These are phyloP conservation scores for Fusarium dlaminii DNA, from an alignment of 2,329 filamentous ascomycete genomes.

Conservation along the genomic window DNA sequence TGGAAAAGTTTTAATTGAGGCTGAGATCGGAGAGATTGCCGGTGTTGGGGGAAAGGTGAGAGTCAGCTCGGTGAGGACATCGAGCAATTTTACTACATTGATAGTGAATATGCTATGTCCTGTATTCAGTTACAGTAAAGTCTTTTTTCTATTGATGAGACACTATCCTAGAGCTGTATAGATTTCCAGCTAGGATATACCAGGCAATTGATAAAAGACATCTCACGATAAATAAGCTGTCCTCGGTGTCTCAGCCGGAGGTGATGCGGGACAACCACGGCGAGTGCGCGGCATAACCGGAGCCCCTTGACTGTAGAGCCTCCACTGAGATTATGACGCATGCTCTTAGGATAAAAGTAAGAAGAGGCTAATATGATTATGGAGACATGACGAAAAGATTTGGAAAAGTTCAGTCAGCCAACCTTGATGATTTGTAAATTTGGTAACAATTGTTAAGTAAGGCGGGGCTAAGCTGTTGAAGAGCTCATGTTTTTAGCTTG, in stretches of 20 bases:
- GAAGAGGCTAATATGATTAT: conserved; percentile 20
- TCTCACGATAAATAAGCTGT: background rate
- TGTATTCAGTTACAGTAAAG: background rate
- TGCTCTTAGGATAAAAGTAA: background rate
- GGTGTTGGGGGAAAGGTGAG: background rate
- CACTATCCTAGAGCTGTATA: background rate
- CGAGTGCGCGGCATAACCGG: conserved; percentile 18
- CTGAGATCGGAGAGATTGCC: background rate
- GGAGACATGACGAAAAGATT: conserved; percentile 35
- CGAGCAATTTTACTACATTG: background rate
- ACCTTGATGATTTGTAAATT: conserved; percentile 33
- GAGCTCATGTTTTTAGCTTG: conserved; percentile 17
- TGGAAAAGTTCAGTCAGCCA: conserved; percentile 23
- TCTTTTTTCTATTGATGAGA: background rate
- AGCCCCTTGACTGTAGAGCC: background rate
- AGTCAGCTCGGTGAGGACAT: background rate
- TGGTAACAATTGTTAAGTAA: background rate
- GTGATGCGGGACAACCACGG: conserved; percentile 13
- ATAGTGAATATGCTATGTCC: background rate
- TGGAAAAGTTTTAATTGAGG: background rate
- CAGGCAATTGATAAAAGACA: background rate
- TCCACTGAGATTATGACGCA: conserved; percentile 19
- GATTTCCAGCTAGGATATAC: background rate
- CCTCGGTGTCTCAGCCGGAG: conserved; percentile 16
- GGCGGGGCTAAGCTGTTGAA: conserved; percentile 3